Conservation (phyloP, 2,329 filamentous ascomycete genomes). For the Pseudocercospora macadamiae region DNA sequence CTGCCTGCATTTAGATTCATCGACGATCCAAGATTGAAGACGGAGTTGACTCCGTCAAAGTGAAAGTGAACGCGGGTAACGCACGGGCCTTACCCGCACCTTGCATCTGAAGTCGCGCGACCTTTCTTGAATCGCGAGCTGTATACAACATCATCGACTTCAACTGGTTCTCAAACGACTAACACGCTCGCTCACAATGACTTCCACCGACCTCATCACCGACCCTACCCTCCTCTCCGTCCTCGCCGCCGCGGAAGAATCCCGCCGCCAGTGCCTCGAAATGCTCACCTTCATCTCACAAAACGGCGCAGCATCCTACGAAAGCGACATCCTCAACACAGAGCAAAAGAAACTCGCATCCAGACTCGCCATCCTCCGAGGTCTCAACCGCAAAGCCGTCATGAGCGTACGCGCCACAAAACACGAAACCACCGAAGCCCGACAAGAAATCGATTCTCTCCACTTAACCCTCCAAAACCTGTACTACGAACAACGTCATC, state of each 20-base stretch:
- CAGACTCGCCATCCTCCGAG: slow-evolving; percentile 77
- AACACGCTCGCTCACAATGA: slow-evolving; percentile 9
- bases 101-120: slow-evolving; percentile 1
- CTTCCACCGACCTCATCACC: slow-evolving; percentile 50
- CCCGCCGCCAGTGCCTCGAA: slow-evolving; percentile 70
- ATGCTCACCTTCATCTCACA: slow-evolving; percentile 59
- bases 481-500: slow-evolving; percentile 91
- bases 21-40: too few relatives aligned
- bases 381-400: slow-evolving; percentile 79
- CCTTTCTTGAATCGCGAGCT: neutral
- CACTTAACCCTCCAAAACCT: slow-evolving; percentile 94
- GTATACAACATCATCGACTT: too few relatives aligned
- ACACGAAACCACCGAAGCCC: slow-evolving; percentile 78
- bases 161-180: too few relatives aligned
- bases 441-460: slow-evolving; percentile 87
- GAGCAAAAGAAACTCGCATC: slow-evolving; percentile 73
- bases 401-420: slow-evolving; percentile 85
- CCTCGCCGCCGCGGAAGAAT: slow-evolving; percentile 71
- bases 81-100: neutral
- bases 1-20: too few relatives aligned
- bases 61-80: neutral
- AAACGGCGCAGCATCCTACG: slow-evolving; percentile 46
- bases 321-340: slow-evolving; percentile 41
- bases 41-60: neutral
- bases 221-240: slow-evolving; percentile 69